Base-by-base conservation (phyloP, 768 basidiomycete species). In the Serendipita sp. region DNA sequence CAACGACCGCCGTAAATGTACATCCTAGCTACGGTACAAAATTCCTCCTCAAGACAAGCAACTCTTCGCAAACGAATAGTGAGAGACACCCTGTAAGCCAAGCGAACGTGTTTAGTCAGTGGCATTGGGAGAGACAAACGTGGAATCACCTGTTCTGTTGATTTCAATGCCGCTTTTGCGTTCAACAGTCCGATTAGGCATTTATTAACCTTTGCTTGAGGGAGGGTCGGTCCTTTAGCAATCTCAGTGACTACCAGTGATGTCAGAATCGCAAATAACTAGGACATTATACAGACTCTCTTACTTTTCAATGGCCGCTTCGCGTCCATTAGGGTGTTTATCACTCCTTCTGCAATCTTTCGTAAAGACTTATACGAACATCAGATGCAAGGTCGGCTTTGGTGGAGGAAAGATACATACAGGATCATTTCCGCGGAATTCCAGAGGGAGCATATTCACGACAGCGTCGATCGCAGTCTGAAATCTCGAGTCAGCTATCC, bases 181-280 rank as follows among this genome's bases (percentile, higher is more conserved):
- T 86, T 87, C 3, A 94, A 91, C 4, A 97, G 76, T 1, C 91
- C 90, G 62, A 97, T 91, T 43, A 97, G 78, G 68, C 91, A 95
- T 72, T 91, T 94, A 73, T 96, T 95, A 45, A 91, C 93, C 46
- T 88, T 80, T 5, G 91, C 87, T 75, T 95, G 92, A 62, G 85
- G 89, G 43, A 95, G 79, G 67, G 91, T 88, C 0, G 91, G 89
- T 1, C 84, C 84, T 45, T 78, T 79, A 68, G 93, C 80, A 63
- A 94, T 78, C 64, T 91, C 88, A 34, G 80, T 74, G 27, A 94
- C 92, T 95, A 69, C 2, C 52, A 18, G 33, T 34, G 33, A 63
- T 46, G 33, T 62, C 52, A 23, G 36, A 37, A 36, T 63, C 66
- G 11, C 55, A 62, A n/a, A 5, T 37, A 8, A 43, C 16, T 62